Conservation (phyloP, 148 eudicot genomes). For the Spergularia bocconei region DNA sequence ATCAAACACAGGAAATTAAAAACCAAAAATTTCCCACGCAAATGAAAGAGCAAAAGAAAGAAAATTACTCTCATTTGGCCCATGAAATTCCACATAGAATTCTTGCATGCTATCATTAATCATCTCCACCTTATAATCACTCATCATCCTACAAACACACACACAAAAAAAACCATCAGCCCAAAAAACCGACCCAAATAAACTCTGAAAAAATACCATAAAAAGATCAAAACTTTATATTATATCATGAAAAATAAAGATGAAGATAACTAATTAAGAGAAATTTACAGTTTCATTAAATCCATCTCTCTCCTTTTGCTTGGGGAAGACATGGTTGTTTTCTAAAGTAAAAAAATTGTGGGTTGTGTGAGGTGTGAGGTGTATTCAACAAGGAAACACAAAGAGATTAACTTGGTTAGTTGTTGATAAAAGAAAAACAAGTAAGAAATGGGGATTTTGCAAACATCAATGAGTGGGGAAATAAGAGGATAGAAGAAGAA, state of each 20-base stretch:
- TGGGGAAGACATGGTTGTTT: conserved; percentile 84
- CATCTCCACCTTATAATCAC: conserved; percentile 96
- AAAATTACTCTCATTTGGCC: conserved; percentile 77
- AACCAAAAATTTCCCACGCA: neutral
- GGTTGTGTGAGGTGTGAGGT: conserved; percentile 14
- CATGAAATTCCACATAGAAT: conserved; percentile 85
- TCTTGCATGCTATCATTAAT: conserved; percentile 92
- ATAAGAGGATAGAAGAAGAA: conserved; percentile 2
- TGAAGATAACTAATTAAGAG: neutral
- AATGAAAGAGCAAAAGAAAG: conserved; percentile 2
- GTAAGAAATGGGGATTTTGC: conserved; percentile 28
- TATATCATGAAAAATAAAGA: too few species aligned
- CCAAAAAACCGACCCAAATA: neutral
- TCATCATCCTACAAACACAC: conserved; percentile 74
- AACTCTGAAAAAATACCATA: neutral
- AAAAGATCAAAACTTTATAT: conserved; percentile 3
- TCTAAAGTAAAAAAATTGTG: neutral
- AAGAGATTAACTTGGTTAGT: neutral
- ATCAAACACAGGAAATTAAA: conserved; percentile 15
- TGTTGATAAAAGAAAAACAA: conserved; percentile 17
- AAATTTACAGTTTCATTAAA: conserved; percentile 81
- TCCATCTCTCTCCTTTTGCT: conserved; percentile 97
- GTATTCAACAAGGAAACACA: neutral
- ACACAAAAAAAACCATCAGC: conserved; percentile 16
- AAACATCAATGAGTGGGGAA: conserved; percentile 14